A percentile compares a stretch with the other conserved stretches of the same genome.
Evolutionary conservation across 805 yeast species (phyloP).

Genomic region (Suhomyces sp.): DNA sequence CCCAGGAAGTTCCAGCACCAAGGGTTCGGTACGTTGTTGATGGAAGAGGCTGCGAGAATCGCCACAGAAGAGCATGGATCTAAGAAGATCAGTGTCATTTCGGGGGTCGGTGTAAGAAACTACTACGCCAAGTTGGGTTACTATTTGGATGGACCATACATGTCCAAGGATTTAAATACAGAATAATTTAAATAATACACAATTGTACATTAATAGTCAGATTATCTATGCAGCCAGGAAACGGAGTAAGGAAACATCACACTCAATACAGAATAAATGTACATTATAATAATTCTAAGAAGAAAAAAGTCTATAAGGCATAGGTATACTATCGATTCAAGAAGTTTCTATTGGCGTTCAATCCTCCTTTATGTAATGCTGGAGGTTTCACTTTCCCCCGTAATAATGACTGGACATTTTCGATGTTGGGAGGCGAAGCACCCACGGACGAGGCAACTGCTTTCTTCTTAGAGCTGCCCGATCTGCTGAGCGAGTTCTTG

Average conservation of each 20-base stretch:
- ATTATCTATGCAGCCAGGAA: too few relatives aligned
- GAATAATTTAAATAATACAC: not conserved
- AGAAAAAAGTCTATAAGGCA: not conserved
- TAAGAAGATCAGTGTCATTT: slow-evolving; percentile 84
- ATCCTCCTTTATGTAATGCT: slow-evolving; percentile 43
- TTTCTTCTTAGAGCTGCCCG: slow-evolving; percentile 14
- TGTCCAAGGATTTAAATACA: slow-evolving; percentile 61
- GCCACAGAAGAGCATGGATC: slow-evolving; percentile 95
- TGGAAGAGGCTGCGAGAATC: slow-evolving; percentile 98
- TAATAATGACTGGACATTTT: slow-evolving; percentile 38
- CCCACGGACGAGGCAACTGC: slow-evolving; percentile 3
- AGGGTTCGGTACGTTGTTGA: slow-evolving; percentile 93
- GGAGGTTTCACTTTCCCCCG: slow-evolving; percentile 42
- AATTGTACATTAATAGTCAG: not conserved
- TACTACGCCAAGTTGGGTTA: slow-evolving; percentile 93
- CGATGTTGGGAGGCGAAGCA: slow-evolving; percentile 16
- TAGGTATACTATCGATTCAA: slow-evolving; percentile 1
- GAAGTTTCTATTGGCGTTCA: slow-evolving; percentile 14
- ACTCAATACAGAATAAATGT: not conserved
- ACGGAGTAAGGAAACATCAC: too few relatives aligned
- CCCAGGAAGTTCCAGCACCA: slow-evolving; percentile 98
- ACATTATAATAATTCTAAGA: not conserved
- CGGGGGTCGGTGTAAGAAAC: slow-evolving; percentile 97
- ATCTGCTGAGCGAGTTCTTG: slow-evolving; percentile 23
- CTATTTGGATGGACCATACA: slow-evolving; percentile 89